Evolutionary conservation across 164 flowering plant species (phyloP).

Genomic region (Stephania japonica): DNA sequence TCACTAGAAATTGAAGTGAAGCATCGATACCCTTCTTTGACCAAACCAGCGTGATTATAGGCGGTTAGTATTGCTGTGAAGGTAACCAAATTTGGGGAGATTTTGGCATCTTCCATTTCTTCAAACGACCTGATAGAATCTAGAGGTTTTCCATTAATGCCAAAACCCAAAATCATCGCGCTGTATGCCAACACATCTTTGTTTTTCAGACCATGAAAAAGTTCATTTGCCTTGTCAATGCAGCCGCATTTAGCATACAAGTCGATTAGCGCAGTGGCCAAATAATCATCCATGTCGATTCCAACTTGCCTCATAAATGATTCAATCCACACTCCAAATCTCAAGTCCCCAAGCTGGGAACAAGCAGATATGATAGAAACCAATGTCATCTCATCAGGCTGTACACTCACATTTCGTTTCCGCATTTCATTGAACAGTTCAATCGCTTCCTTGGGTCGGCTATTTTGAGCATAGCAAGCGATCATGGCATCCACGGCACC

Average conservation of each 20-base stretch:
- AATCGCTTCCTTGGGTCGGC: slow-evolving; percentile 35
- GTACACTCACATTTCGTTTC: slow-evolving; percentile 13
- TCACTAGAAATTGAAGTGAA: slow-evolving; percentile 26
- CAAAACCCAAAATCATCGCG: slow-evolving; percentile 45
- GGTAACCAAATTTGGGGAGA: slow-evolving; percentile 34
- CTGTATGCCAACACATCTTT: slow-evolving; percentile 39
- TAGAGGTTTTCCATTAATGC: slow-evolving; percentile 32
- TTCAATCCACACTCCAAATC: slow-evolving; percentile 27
- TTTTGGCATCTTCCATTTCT: slow-evolving; percentile 30
- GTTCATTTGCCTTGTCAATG: slow-evolving; percentile 31
- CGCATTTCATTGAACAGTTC: slow-evolving; percentile 30
- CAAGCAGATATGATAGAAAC: slow-evolving; percentile 36
- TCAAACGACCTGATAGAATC: slow-evolving; percentile 36
- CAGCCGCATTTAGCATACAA: slow-evolving; percentile 45
- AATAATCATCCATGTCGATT: slow-evolving; percentile 37
- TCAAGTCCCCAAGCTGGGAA: slow-evolving; percentile 36
- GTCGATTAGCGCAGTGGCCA: slow-evolving; percentile 37
- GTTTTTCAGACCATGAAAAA: slow-evolving; percentile 27
- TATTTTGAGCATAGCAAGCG: slow-evolving; percentile 39
- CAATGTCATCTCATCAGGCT: slow-evolving; percentile 36
- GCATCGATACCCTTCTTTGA: slow-evolving; percentile 38
- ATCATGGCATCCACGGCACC: slow-evolving; percentile 37
- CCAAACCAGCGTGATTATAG: slow-evolving; percentile 40
- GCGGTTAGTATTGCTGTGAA: slow-evolving; percentile 41
- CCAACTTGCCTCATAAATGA: slow-evolving; percentile 24